phyloP scores from a whole-genome alignment of 2,329 filamentous ascomycete genomes.

The Aureobasidium mangrovei region DNA sequence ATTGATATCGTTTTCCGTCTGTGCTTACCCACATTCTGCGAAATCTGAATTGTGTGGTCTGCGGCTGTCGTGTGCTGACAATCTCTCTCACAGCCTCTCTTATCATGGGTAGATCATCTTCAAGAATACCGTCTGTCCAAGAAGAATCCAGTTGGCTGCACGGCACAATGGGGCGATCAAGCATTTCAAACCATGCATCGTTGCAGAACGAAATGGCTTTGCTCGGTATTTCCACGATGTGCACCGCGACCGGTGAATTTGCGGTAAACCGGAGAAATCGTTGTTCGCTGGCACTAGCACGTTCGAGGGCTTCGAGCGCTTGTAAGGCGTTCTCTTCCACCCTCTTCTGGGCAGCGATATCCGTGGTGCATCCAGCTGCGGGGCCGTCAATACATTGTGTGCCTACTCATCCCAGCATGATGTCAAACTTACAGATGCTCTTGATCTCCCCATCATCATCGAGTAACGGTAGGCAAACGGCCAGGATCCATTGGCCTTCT shows the following conservation, averaged over 20 bases:
- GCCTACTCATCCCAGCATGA: too few relatives aligned
- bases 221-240: constrained; percentile 17
- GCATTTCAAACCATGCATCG: constrained; percentile 4
- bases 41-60: constrained; percentile 8
- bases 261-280: constrained; percentile 18
- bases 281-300: constrained; percentile 30
- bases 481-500: constrained; percentile 18
- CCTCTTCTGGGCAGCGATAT: constrained; percentile 21
- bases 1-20: constrained; percentile 10
- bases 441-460: constrained; percentile 17
- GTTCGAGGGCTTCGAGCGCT: constrained; percentile 32
- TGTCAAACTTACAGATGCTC: constrained; percentile 5
- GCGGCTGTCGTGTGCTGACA: neutral
- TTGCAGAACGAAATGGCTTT: constrained; percentile 8
- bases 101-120: constrained; percentile 12
- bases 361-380: constrained; percentile 20
- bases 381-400: neutral
- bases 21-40: constrained; percentile 4
- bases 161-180: constrained; percentile 16
- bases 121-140: constrained; percentile 31
- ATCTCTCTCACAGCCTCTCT: neutral
- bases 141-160: constrained; percentile 37
- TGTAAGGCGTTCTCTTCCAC: constrained; percentile 29
- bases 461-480: constrained; percentile 18
- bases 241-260: constrained; percentile 29